phyloP scores from a whole-genome alignment of 2,329 filamentous ascomycete genomes.

The Zasmidium angulare region DNA sequence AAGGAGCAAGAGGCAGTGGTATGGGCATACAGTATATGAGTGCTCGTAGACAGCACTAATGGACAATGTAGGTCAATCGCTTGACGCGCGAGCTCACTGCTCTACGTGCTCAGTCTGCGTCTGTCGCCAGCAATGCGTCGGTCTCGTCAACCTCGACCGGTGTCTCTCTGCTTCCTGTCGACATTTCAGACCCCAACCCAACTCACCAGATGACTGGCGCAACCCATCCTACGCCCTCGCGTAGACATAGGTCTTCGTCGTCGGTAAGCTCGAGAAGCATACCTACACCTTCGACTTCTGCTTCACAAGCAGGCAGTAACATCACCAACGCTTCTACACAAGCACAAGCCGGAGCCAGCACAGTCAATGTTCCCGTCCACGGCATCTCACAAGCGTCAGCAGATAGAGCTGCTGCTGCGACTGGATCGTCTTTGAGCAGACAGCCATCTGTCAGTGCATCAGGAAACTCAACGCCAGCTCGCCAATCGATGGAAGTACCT shows the following conservation, averaged over 20 bases:
- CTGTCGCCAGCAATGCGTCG: constrained; percentile 58
- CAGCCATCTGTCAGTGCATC: constrained; percentile 36
- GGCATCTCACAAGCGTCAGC: constrained; percentile 36
- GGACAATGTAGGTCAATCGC: constrained; percentile 71
- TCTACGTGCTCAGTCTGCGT: constrained; percentile 68
- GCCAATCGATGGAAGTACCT: constrained; percentile 31
- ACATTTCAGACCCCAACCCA: constrained; percentile 49
- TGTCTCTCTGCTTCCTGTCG: constrained; percentile 41
- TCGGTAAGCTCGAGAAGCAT: constrained; percentile 31
- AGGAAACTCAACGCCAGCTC: constrained; percentile 36
- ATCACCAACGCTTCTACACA: constrained; percentile 20
- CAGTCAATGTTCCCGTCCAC: constrained; percentile 18
- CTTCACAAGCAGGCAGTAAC: constrained; percentile 12
- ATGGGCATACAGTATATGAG: constrained; percentile 33
- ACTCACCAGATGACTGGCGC: constrained; percentile 48
- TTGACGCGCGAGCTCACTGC: constrained; percentile 83
- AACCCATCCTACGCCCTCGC: constrained; percentile 54
- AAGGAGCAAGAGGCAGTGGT: constrained; percentile 95
- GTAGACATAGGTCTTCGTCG: constrained; percentile 46
- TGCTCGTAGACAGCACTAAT: neutral
- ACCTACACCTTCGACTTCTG: constrained; percentile 26
- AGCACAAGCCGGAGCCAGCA: constrained; percentile 23
- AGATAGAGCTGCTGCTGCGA: constrained; percentile 36
- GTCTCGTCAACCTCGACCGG: constrained; percentile 56
- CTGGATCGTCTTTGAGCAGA: constrained; percentile 28